A percentile compares a stretch with the other conserved stretches of the same genome.
Evolutionary conservation across 148 eudicot species (phyloP).

Genomic region (Tetragonia tetragonoides): DNA sequence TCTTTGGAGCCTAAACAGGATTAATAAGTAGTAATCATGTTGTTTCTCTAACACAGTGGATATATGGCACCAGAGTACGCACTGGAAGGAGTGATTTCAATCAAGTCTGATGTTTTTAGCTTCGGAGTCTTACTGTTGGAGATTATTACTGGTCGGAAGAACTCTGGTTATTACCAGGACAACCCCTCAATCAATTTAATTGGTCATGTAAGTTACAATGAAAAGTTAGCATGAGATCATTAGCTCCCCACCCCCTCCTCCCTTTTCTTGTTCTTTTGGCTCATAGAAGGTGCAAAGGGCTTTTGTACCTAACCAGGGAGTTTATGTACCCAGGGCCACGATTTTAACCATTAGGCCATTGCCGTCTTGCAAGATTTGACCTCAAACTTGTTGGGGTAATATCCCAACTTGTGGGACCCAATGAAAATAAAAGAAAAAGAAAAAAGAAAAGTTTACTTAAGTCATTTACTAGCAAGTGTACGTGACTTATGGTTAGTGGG

Average conservation of each 20-base stretch:
- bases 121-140: constrained; percentile 54
- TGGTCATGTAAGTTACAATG: constrained; percentile 50
- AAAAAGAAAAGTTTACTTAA: no score
- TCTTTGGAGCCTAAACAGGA: background rate
- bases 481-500: no score
- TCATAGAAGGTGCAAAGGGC: background rate
- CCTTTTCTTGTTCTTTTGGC: background rate
- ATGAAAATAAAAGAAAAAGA: no score
- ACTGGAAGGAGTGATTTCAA: constrained; percentile 45
- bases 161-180: constrained; percentile 38
- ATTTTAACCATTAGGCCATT: no score
- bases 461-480: no score
- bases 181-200: constrained; percentile 44
- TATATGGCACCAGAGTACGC: constrained; percentile 70
- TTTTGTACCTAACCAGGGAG: no score
- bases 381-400: no score
- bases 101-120: constrained; percentile 58
- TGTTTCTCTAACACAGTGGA: constrained; percentile 34
- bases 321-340: no score
- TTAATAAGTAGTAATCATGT: background rate
- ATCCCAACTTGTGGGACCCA: no score
- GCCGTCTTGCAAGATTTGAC: background rate
- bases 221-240: no score
- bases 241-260: no score
- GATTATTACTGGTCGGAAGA: constrained; percentile 51